Conservation (phyloP, 139 green algal genomes). For the Coccomyxa sp. region DNA sequence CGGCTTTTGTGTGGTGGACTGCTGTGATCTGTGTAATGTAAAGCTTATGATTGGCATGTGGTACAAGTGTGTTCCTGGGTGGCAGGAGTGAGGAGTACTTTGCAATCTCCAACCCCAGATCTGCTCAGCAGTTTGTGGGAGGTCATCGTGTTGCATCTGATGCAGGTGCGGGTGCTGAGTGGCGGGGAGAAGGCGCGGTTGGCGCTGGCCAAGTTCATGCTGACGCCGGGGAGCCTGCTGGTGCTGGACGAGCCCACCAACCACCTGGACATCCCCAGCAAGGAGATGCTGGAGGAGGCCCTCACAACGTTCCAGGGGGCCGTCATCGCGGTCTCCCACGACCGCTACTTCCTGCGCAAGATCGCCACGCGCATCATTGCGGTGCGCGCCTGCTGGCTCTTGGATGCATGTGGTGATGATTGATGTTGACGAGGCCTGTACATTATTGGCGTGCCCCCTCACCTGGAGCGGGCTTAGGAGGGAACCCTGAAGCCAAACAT, state of each 20-base stretch:
- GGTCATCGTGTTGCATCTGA: background rate
- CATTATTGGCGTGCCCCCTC: no score
- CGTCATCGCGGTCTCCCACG: conserved; percentile 95
- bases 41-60: no score
- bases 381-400: conserved; percentile 16
- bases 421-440: no score
- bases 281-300: conserved; percentile 97
- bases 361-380: conserved; percentile 87
- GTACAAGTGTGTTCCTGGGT: no score
- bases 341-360: conserved; percentile 95
- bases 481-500: no score
- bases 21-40: no score
- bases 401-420: no score
- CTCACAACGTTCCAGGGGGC: conserved; percentile 84
- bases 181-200: conserved; percentile 92
- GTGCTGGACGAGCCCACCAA: conserved; percentile 98
- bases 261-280: conserved; percentile 98
- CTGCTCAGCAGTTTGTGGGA: background rate
- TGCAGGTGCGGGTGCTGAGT: conserved; percentile 57
- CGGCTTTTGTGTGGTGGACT: no score
- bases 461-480: no score
- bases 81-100: no score
- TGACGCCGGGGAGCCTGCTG: conserved; percentile 81
- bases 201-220: conserved; percentile 99
- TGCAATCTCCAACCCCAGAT: no score